Base-by-base conservation (phyloP, 1,139 yeast species). In the Debaryomyces subglobosus region DNA sequence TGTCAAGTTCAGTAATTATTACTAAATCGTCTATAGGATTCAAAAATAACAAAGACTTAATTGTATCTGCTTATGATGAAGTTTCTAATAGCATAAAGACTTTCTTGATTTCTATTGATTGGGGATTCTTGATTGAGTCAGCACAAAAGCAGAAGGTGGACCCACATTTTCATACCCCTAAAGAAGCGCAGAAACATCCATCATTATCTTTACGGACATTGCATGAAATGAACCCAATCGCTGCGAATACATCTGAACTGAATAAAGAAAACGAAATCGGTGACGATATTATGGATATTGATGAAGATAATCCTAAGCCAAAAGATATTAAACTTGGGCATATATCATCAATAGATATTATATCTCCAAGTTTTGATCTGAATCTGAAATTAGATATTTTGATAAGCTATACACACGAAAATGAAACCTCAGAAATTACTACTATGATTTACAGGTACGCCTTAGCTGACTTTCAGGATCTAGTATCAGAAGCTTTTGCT, bases 21-120 rank as follows among this genome's bases (percentile, higher is more conserved):
- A 66, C 78, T 1, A 71, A 74, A 39, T 87, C 89, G 0, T 69
- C 85, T 12, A 77, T 88, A 51, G 91, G 89, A 21, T 85, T 83
- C 53, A 67, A 75, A 8, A 69, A 75, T 48, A 82, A 79, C 44
- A 81, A 80, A 23, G 64, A 67, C 15, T 64, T 85, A 8, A 60
- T 83, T 3, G 61, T 86, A 3, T 75, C 76, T 0, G 77, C 80
- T 1, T 80, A 74, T 57, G 80, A 79, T 48, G 61, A 74, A 0
- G 48, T 66, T 2, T 66, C 78, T 0, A 61, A 68, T 10, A 61
- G 62, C n/a, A 63, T 87, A 12, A 68, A 71, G 44, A 70, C 84
- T 0, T 86, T 76, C 59, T 61, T 69, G 12, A 63, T 85, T 3
- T 52, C 63, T 0, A 69, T 87, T 10, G 80, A 84, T 49, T 87